Evolutionary conservation across 768 basidiomycete genomes (phyloP).

Genomic region (Coprinopsis strossmayeri): DNA sequence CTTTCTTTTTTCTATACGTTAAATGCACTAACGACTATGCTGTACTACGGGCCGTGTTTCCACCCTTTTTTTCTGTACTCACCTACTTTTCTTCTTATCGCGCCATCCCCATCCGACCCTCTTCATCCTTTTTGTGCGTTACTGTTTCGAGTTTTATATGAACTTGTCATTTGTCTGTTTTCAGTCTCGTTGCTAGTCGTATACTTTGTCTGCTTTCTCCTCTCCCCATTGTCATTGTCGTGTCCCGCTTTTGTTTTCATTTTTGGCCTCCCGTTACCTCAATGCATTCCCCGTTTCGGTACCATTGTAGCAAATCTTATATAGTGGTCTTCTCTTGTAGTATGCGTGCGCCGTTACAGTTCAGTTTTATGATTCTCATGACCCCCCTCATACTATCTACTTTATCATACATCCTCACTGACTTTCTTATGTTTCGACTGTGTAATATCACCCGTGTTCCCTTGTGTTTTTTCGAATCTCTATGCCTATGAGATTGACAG

Average conservation of each 20-base stretch:
- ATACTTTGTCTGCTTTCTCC: constrained; percentile 6
- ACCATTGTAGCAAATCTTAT: not conserved
- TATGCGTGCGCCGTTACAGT: not conserved
- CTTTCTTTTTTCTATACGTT: no score
- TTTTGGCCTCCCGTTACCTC: no score
- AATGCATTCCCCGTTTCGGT: not conserved
- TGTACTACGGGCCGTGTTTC: no score
- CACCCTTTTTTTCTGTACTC: no score
- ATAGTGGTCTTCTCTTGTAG: not conserved
- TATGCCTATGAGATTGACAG: no score
- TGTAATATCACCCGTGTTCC: not conserved
- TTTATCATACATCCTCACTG: not conserved
- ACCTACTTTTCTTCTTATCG: no score
- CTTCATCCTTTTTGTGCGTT: constrained; percentile 14
- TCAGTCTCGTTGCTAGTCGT: constrained; percentile 17
- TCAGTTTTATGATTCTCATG: not conserved
- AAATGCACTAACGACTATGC: constrained; percentile 1
- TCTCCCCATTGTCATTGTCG: not conserved
- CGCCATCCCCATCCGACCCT: constrained; percentile 14
- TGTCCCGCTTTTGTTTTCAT: not conserved
- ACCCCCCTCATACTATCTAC: not conserved
- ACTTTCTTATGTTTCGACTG: not conserved
- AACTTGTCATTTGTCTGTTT: constrained; percentile 13
- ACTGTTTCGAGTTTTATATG: no score
- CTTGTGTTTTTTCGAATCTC: no score